Base-by-base conservation (phyloP, 75 land plant genomes). In the Sequoia sempervirens region DNA sequence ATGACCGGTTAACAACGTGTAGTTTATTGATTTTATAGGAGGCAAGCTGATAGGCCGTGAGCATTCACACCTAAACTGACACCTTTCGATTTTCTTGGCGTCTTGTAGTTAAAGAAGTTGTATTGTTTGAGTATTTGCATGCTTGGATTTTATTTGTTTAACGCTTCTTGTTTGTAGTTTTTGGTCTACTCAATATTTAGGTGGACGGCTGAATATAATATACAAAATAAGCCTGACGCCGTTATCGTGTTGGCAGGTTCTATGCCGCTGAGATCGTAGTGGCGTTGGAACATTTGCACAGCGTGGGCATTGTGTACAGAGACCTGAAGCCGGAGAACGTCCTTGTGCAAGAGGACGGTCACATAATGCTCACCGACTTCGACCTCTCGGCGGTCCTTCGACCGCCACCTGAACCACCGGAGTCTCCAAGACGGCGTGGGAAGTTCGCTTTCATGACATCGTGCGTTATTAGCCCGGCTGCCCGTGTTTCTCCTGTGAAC, bases 271-370 rank as follows among this genome's bases (percentile, higher is more conserved):
- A 94, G 83, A 46, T 94, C 64, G 89, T 94, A 34, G 50, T 92
- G 66, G 94, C 87, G 28, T 80, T 94, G 86, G 94, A 92, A 81
- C 85, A 91, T 78, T 81, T 94, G 40, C 96, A 94, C 82, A n/a
- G n/a, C n/a, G n/a, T n/a, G n/a, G n/a, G n/a, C n/a, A 89, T 94
- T 1, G 90, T 91, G 9, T 92, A 94, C 83, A 86, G 96, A 81
- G 96, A 94, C 86, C 86, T 94, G 85, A 94, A 94, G 89, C n/a
- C n/a, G 0, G 96, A 96, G 66, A 96, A 96, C 82, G 80, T 96
- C 4, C 83, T 96, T 75, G 81, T 96, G 81, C 91, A 92, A 80
- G 89, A 81, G 23, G 89, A 87, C 76, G 98, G 98, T 54, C 98
- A 96, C 70, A 40, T 94, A 45, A 91, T 91, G 92, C 89, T 96